Percentiles rank a stretch among this genome's conserved stretches.
Evolutionary conservation across 371 early-diverging fungal genomes (phyloP).

Genomic region (Actinomortierella wolfii): DNA sequence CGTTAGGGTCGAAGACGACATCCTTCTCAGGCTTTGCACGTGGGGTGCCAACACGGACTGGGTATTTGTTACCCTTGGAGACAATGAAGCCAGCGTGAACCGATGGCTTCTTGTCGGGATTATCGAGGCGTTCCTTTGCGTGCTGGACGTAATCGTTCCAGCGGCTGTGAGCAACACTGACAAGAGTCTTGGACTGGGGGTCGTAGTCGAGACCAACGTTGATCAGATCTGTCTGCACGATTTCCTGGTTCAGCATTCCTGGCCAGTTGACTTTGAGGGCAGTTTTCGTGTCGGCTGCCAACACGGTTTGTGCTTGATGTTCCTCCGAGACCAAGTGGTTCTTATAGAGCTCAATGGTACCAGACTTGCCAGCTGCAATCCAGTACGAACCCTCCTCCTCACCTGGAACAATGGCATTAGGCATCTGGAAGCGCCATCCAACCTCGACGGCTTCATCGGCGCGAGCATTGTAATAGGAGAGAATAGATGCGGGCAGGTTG

Average conservation of each 20-base stretch:
- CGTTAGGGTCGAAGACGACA: constrained; percentile 25
- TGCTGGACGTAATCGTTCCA: constrained; percentile 33
- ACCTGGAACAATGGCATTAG: constrained; percentile 16
- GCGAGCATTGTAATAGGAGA: constrained; percentile 41
- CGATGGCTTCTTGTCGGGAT: constrained; percentile 13
- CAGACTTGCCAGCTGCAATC: constrained; percentile 37
- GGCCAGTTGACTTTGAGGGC: constrained; percentile 29
- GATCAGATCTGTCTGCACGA: constrained; percentile 28
- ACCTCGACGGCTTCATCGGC: constrained; percentile 36
- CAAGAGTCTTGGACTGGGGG: constrained; percentile 13
- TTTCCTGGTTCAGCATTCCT: constrained; percentile 43
- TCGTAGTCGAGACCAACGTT: constrained; percentile 41
- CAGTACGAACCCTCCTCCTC: constrained; percentile 19
- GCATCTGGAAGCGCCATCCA: constrained; percentile 44
- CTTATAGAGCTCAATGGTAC: constrained; percentile 29
- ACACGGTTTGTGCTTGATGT: constrained; percentile 29
- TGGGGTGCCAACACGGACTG: constrained; percentile 36
- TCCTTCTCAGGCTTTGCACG: constrained; percentile 42
- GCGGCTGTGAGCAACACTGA: constrained; percentile 27
- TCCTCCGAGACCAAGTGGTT: constrained; percentile 31
- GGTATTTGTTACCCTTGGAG: constrained; percentile 22
- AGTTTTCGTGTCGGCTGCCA: constrained; percentile 21
- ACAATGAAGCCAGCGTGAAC: constrained; percentile 30
- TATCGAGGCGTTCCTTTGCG: constrained; percentile 25
- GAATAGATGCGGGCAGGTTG: constrained; percentile 36